Evolutionary conservation across 805 yeast species (phyloP), one percentile per base, ranked within the genome.

Genomic region (Lachancea thermotolerans): DNA sequence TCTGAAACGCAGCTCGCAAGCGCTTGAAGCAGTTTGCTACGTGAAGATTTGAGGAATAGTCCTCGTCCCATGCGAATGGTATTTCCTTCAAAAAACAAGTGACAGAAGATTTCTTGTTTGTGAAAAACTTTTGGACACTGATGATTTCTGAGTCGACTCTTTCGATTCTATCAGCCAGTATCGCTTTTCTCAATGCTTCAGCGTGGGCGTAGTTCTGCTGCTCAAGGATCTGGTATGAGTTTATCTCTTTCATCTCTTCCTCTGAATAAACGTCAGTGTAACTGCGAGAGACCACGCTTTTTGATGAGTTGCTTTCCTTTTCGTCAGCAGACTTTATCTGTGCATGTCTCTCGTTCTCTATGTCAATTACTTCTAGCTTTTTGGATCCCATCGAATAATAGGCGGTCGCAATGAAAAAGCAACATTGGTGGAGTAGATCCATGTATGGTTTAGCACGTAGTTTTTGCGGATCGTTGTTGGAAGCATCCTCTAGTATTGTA

Each of bases 361-460:
- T 58, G 49, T 59, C 59, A 11, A 56, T 54, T 3, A 47, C 39
- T 35, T 58, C 65, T 10, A 62, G 37, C 43, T 49, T 53, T 15
- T 56, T 50, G 3, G 64, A 58, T 27, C 65, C 67, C 16, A 54
- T 21, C 36, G 55, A 55, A 35, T 61, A 64, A 38, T 58, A 58
- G 10, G 57, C 60, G 1, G 66, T 61, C 0, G 87, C 97, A 21
- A 85, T 68, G 49, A 88, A 77, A 57, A 90, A 91, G 57, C 78
- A 83, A 37, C 82, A 73, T 42, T 90, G 81, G 59, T 93, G 97
- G 12, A 86, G 64, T 10, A 79, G 56, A 41, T 86, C 83, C 45
- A 61, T 27, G 33, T 58, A 56, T 2, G 59, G 51, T 40, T 62
- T 52, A 4, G 52, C 43, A 35, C 49, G 51, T 27, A 45, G 15